Evolutionary conservation across 1,139 yeast genomes (phyloP).

Genomic region (Yamadazyma triangularis): DNA sequence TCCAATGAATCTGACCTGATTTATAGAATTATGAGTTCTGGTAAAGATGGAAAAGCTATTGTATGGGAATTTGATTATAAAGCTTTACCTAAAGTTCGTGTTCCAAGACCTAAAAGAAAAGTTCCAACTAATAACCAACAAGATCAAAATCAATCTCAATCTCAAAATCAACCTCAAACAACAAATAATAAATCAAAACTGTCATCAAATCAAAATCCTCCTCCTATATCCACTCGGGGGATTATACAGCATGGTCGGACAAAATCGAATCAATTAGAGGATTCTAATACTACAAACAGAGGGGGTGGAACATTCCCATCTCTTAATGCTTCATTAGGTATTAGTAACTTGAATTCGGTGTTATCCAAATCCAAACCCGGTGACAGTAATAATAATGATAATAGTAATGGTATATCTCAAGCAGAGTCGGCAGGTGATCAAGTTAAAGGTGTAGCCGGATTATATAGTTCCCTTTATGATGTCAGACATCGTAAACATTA

Average conservation of each 20-base stretch:
- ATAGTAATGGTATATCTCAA: background rate
- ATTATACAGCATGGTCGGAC: background rate
- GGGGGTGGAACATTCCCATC: too few relatives aligned
- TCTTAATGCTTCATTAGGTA: constrained; percentile 1
- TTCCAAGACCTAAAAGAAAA: background rate
- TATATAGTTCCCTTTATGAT: constrained; percentile 35
- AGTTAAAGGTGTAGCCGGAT: constrained; percentile 18
- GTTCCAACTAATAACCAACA: too few relatives aligned
- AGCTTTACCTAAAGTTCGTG: constrained; percentile 45
- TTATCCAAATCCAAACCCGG: constrained; percentile 7
- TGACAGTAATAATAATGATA: too few relatives aligned
- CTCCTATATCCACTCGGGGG: background rate
- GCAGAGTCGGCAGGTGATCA: constrained; percentile 10
- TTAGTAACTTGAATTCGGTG: constrained; percentile 11
- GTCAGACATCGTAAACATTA: constrained; percentile 30
- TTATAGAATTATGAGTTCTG: constrained; percentile 63
- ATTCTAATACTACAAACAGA: too few relatives aligned
- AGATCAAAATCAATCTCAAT: background rate
- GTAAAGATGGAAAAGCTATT: constrained; percentile 64
- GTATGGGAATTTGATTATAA: constrained; percentile 74
- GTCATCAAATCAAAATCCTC: constrained; percentile 1
- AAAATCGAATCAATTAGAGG: background rate
- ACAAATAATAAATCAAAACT: too few relatives aligned
- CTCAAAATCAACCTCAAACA: too few relatives aligned
- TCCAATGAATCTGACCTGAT: constrained; percentile 18